Base-by-base conservation (phyloP, 805 yeast species). In the Schwanniomyces sp. region DNA sequence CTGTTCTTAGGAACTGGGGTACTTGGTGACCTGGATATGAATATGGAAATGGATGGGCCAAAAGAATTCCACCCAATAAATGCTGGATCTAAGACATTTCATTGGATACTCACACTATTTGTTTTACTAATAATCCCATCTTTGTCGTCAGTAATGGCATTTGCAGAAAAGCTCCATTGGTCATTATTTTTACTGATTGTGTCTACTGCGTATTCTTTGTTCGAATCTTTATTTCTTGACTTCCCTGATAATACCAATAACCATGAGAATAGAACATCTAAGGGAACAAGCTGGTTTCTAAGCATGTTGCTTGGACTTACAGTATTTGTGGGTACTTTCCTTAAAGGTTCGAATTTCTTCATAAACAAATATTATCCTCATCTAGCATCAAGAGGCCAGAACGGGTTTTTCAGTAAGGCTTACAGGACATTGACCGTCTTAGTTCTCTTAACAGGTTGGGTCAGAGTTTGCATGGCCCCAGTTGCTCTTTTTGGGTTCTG, bases 401-500 rank as follows among this genome's bases (percentile, higher is more conserved):
- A 71, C 30, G 67, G 68, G 10, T 53, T 62, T 25, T 62, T 70
- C 12, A 51, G 45, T 40, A 59, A 53, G 21, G 17, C 59, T 7
- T 64, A 85, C 62, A 78, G 79, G 52, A 56, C 67, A 0, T 55
- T 80, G 1, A 76, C 88, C 3, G 63, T 81, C 7, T 26, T 79
- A 16, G 57, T 71, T 4, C 78, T 75, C 0, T 47, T 84, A 10
- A 73, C 81, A 7, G 94, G 95, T 7, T 89, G 95, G 87, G 85
- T 91, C 8, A 83, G 88, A 53, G 78, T 81, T 28, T 83, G 91
- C 44, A 69, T 92, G 69, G 92, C 96, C 0, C 89, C 92, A 5
- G 85, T 88, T 40, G 86, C 96, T 1, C 61, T 91, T 52, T 80
- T 89, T 53, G 97, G 96, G 2, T 92, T 91, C 66, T 92, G 98